Evolutionary conservation across 768 basidiomycete genomes (phyloP), one percentile per base, ranked within the genome.

Genomic region (Lepiota brunneoincarnata): DNA sequence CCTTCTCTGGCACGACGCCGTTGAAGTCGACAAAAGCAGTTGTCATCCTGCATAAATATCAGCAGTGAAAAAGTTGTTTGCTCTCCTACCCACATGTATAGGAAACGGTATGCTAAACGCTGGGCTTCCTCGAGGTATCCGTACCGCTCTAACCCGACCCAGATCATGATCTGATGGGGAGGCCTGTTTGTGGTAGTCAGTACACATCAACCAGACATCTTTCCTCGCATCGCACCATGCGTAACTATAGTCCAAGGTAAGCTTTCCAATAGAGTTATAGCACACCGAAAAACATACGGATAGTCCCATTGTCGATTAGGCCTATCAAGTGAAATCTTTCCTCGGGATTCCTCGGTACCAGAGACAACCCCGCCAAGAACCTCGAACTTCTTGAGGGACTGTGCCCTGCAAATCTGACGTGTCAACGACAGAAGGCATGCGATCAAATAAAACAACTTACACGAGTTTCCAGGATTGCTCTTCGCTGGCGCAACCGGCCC

Each of bases 301-400:
- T 94, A 95, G 68, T 95, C 96, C 97, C 96, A 99, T 66, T 99
- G 96, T 58, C 96, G 91, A 73, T 98, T 98, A 14, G 96, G 96
- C 44, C 97, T 80, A 63, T 97, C 94, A 50, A 99, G 76, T 14
- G 95, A 96, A 55, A 98, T 95, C 68, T 91, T 90, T 50, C 96
- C 96, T 55, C 96, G 82, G 37, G 93, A 97, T 68, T 93, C 91
- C 62, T 99, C 97, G 1, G 96, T 98, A 38, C 96, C 96, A 17
- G 93, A 93, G 14, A 97, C 95, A 20, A 98, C 75, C 6, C 96
- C 96, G 18, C 96, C 96, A 3, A 95, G 81, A 20, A 92, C 96
- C 66, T 99, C 96, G 59, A 99, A 98, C 76, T 97, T 98, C 72
- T 87, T 84, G 66, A 99, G 69, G 17, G 93, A 93, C 51, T 90